Percentiles rank a stretch among this genome's conserved stretches.
Conservation (phyloP, 768 basidiomycete species). For the Mycena indigotica region DNA sequence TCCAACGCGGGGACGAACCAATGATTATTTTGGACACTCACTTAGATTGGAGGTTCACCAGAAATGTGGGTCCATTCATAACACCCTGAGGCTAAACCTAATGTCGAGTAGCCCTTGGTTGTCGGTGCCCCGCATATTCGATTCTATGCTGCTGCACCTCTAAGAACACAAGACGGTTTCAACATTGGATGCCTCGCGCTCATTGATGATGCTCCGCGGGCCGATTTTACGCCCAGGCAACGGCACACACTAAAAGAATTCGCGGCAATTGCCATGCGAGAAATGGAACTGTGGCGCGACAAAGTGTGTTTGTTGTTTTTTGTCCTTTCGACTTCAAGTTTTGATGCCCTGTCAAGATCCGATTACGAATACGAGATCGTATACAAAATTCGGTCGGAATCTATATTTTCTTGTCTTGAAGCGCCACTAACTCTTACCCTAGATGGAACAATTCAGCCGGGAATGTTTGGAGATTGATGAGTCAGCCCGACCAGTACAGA, state of each 20-base stretch:
- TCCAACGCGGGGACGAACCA: conserved; percentile 85
- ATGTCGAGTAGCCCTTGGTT: conserved; percentile 62
- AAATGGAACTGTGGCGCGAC: conserved; percentile 94
- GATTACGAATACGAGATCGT: conserved; percentile 84
- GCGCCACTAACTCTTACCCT: conserved; percentile 6
- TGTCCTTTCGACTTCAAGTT: background rate
- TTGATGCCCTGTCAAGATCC: conserved; percentile 55
- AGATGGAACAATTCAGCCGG: conserved; percentile 96
- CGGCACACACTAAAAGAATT: conserved; percentile 94
- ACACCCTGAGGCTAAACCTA: background rate
- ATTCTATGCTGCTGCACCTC: conserved; percentile 91
- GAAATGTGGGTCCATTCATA: conserved; percentile 58
- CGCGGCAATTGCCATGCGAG: conserved; percentile 90
- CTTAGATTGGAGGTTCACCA: conserved; percentile 85
- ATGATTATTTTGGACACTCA: conserved; percentile 79
- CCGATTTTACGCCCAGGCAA: conserved; percentile 86
- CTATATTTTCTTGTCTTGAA: background rate
- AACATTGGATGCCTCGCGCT: conserved; percentile 90
- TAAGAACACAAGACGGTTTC: conserved; percentile 86
- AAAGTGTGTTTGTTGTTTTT: conserved; percentile 52
- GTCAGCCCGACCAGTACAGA: conserved; percentile 7
- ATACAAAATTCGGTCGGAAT: conserved; percentile 88
- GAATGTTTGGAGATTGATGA: conserved; percentile 92
- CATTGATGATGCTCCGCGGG: conserved; percentile 78
- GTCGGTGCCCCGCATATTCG: conserved; percentile 65